Evolutionary conservation across 106 monocot genomes (phyloP), one percentile per base, ranked within the genome.

Genomic region (Agapanthus africanus): DNA sequence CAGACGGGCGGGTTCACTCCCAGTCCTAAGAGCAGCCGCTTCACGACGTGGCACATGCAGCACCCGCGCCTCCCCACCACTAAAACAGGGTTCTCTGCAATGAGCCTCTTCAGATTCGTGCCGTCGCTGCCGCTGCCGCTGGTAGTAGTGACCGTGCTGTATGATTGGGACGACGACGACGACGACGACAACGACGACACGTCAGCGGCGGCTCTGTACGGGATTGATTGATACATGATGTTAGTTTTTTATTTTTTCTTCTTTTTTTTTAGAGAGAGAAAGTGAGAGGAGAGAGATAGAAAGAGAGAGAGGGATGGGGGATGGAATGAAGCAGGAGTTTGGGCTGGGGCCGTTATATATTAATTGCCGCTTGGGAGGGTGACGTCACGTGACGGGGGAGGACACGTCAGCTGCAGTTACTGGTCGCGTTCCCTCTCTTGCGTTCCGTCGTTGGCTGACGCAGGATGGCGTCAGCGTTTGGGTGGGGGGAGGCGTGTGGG

Each of bases 21-120:
- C 31, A 85, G 76, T 35, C 92, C 85, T 28, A 71, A 80, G 14
- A 88, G 85, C 64, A 93, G 74, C 47, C 76, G 47, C 83, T 73
- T 80, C 37, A 80, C 83, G 23, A 85, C 88, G 67, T 88, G 83
- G 71, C 80, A 66, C 85, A 93, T 85, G 78, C 88, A 88, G 74
- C 92, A 93, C 11, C 88, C 92, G 4, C 71, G 54, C 67, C 73
- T 36, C 1, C 95, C 86, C 37, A 97, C 74, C 34, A 97, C 91
- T 71, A 89, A 51, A 56, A 91, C 95, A 33, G 91, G 80, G 10
- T 72, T 88, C 71, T 88, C 88, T 67, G 66, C 56, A 35, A 81
- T 79, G 54, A 71, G 39, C 65, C 49, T 73, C 54, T 27, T 27
- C 52, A 86, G 40, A 23, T 10, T 39, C 6, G 41, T 27, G n/a